Evolutionary conservation across 495 filamentous ascomycete genomes (phyloP), one percentile per base, ranked within the genome.

Genomic region (Aspergillus cristatus): DNA sequence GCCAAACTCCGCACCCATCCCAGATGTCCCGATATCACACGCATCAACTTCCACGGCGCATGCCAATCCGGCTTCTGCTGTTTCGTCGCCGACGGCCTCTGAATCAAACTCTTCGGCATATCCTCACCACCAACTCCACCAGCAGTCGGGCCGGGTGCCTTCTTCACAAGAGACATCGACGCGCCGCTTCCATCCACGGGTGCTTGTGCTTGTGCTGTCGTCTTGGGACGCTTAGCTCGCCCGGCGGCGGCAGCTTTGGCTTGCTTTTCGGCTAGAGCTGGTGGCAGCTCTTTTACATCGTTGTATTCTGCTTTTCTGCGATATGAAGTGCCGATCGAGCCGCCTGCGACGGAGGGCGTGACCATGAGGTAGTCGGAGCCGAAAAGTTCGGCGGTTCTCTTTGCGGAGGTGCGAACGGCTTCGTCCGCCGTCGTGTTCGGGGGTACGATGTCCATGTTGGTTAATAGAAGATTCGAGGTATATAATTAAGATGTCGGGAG

Each of bases 21-120:
- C 49, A 96, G 53, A 60, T 97, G 93, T 18, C 93, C 93, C 6
- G 86, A 94, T 40, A 99, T 94, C 38, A 99, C 91, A 37, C 93
- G 75, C 82, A 94, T 88, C 43, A 97, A 76, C 74, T 97, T 96
- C 93, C 93, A 97, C 18, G 93, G 93, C 34, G 90, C 72, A 54
- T 97, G 90, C 93, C 93, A 99, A 29, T 91, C 78, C 8, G 93
- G 93, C 47, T 76, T 81, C 42, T 80, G 63, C 52, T 90, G 87
- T 47, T 79, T 70, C 13, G 82, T 70, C 22, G 75, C 71, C 22
- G 76, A 80, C 26, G 84, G 75, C 37, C 77, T 72, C 38, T 79
- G 70, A 33, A 82, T 71, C 42, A 89, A 63, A 47, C 75, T 82
- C 57, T 61, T 71, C 1, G 70, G 69, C 16, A 72, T 65, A 14